Evolutionary conservation across 345 rosid genomes (phyloP).

Genomic region (Mangifera indica): DNA sequence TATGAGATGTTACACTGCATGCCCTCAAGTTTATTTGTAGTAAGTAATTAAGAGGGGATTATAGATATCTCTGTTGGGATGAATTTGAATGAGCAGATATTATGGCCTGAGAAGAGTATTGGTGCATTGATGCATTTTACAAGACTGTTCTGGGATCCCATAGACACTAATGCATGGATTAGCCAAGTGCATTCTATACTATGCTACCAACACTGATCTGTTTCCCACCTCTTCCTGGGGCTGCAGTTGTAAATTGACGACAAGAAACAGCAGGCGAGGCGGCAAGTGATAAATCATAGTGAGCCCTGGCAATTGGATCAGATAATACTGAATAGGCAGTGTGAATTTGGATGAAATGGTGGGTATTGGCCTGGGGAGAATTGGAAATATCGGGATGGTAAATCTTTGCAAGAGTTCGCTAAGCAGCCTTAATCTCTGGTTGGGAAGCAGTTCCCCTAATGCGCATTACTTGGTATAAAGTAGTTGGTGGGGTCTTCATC

Average conservation of each 20-base stretch:
- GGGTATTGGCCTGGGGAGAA: neutral
- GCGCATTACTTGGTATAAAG: constrained; percentile 19
- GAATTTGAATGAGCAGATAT: no score
- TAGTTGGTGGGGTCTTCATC: neutral
- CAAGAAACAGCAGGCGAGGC: neutral
- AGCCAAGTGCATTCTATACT: neutral
- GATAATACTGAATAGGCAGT: constrained; percentile 11
- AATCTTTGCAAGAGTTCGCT: constrained; percentile 18
- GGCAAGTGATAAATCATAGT: constrained; percentile 13
- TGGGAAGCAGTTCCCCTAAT: constrained; percentile 10
- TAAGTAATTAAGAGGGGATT: neutral
- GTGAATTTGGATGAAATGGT: constrained; percentile 9
- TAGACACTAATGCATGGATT: neutral
- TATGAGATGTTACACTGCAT: neutral
- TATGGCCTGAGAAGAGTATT: no score
- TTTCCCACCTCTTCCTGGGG: constrained; percentile 23
- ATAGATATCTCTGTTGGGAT: no score
- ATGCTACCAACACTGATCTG: constrained; percentile 23
- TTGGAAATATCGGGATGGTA: constrained; percentile 22
- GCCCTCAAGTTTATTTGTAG: neutral
- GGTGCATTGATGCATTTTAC: no score
- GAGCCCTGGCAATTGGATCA: constrained; percentile 4
- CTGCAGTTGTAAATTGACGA: neutral
- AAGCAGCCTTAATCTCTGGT: constrained; percentile 21
- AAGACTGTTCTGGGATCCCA: no score